These are phyloP conservation scores for Butyriboletus appendiculatus DNA, from an alignment of 1,284 basidiomycete genomes.

Conservation along the genomic window DNA sequence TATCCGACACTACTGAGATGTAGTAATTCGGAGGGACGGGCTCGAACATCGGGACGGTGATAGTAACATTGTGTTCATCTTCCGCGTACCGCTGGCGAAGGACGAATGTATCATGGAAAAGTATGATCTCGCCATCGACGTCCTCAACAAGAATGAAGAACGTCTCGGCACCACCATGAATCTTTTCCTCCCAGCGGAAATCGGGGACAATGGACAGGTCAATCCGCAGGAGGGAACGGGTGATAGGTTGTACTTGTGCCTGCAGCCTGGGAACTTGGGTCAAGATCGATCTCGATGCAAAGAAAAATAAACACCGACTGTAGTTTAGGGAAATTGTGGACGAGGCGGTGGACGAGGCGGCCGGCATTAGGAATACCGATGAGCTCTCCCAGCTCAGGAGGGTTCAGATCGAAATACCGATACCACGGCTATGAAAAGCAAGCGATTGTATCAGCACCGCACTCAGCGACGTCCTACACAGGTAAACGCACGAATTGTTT, in stretches of 20 bases:
- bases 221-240: conserved; percentile 84
- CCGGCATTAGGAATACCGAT: conserved; percentile 94
- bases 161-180: conserved; percentile 85
- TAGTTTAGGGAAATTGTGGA: conserved; percentile 95
- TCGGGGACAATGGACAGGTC: conserved; percentile 93
- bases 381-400: conserved; percentile 90
- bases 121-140: conserved; percentile 94
- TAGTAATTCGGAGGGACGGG: conserved; percentile 98
- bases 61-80: conserved; percentile 91
- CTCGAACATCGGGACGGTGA: conserved; percentile 96
- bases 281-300: background rate
- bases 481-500: conserved; percentile 85
- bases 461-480: background rate
- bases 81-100: conserved; percentile 90
- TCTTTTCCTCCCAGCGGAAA: conserved; percentile 96
- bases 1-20: conserved; percentile 92
- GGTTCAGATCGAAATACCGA: conserved; percentile 88
- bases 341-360: conserved; percentile 89
- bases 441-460: background rate
- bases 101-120: conserved; percentile 93
- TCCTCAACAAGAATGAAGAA: conserved; percentile 97
- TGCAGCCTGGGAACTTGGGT: conserved; percentile 58
- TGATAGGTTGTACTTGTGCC: conserved; percentile 94
- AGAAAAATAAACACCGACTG: conserved; percentile 54
- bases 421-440: conserved; percentile 77